Conservation (phyloP, 1,284 basidiomycete species). For the Porogramme epimiltina region DNA sequence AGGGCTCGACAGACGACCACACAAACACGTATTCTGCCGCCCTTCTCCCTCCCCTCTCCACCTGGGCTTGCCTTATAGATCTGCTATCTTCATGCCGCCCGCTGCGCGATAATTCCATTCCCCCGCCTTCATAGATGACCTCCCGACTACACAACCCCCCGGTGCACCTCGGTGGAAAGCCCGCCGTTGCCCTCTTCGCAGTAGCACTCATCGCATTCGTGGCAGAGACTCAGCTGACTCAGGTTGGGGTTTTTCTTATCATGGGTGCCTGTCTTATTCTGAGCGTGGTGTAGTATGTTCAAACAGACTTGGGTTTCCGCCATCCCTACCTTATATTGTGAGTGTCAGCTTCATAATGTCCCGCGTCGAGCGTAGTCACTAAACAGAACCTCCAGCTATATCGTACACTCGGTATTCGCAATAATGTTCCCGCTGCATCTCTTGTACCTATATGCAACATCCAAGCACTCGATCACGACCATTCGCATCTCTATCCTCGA, state of each 20-base stretch:
- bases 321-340: conserved; percentile 83
- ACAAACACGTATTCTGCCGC: not conserved
- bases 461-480: conserved; percentile 45
- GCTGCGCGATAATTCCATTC: conserved; percentile 2
- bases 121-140: conserved; percentile 23
- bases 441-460: conserved; percentile 54
- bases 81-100: conserved; percentile 13
- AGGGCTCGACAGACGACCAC: no score
- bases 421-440: conserved; percentile 75
- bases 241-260: conserved; percentile 45
- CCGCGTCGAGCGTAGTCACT: not conserved
- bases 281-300: conserved; percentile 61
- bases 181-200: conserved; percentile 53
- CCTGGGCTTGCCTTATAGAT: conserved; percentile 1
- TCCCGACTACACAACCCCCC: conserved; percentile 23
- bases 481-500: conserved; percentile 51
- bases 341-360: conserved; percentile 24
- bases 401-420: conserved; percentile 72
- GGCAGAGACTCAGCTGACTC: conserved; percentile 67
- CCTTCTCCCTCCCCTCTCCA: not conserved
- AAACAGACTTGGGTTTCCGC: conserved; percentile 66
- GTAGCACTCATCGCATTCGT: conserved; percentile 64
- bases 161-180: conserved; percentile 32
- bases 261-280: not conserved
- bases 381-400: conserved; percentile 51